phyloP scores from a whole-genome alignment of 225 moss, liverwort and hornwort species.

The Polytrichum formosum region DNA sequence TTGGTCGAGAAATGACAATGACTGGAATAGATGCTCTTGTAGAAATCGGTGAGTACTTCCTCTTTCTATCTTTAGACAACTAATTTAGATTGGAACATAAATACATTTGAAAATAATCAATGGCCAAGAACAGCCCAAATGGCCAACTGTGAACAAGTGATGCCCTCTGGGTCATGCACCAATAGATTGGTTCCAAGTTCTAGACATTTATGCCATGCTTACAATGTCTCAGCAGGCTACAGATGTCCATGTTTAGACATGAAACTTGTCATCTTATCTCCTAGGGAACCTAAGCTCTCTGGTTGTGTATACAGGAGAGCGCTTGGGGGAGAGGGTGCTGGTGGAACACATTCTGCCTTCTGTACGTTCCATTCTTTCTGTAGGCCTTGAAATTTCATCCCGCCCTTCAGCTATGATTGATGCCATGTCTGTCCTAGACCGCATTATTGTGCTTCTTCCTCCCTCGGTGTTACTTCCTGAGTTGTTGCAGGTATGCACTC shows the following conservation, averaged over 20 bases:
- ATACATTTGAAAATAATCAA: no score
- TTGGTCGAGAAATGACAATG: slow-evolving; percentile 66
- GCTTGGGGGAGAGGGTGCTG: slow-evolving; percentile 59
- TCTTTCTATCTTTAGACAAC: no score
- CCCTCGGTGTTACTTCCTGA: slow-evolving; percentile 61
- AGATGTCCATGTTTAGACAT: no score
- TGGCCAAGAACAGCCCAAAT: no score
- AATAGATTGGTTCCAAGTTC: no score
- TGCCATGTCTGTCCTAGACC: slow-evolving; percentile 74
- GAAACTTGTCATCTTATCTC: no score
- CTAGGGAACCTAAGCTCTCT: background rate
- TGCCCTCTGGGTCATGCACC: no score
- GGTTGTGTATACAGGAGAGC: slow-evolving; percentile 50
- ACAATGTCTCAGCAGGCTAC: no score
- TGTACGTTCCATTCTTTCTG: slow-evolving; percentile 47
- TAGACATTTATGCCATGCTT: no score
- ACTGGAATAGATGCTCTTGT: slow-evolving; percentile 64
- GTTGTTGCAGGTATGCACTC: slow-evolving; percentile 58
- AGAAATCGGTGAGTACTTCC: slow-evolving; percentile 59
- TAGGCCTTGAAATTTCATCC: slow-evolving; percentile 56
- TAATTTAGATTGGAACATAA: no score
- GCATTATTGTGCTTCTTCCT: slow-evolving; percentile 51
- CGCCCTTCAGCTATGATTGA: slow-evolving; percentile 73
- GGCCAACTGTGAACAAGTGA: no score
- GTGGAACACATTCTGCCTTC: slow-evolving; percentile 68